These are phyloP conservation scores for Galerina sulciceps DNA, from an alignment of 768 basidiomycete genomes.

Conservation along the genomic window DNA sequence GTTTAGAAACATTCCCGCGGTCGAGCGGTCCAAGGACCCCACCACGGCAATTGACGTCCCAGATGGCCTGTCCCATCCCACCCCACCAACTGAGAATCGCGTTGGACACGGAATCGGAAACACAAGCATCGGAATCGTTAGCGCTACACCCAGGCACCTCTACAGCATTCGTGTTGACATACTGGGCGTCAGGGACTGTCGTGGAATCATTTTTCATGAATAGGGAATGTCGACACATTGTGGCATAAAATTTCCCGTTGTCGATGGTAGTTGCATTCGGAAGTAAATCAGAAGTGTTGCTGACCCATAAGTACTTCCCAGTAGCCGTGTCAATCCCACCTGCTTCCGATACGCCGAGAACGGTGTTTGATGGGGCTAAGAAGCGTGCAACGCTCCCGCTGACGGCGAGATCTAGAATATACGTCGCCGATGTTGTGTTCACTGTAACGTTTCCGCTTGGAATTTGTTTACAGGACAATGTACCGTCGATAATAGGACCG, in stretches of 20 bases:
- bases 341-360: too few species aligned
- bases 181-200: neutral
- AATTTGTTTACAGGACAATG: too few species aligned
- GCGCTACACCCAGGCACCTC: conserved; percentile 14
- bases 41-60: conserved; percentile 19
- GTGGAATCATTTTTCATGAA: neutral
- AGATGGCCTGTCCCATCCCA: conserved; percentile 17
- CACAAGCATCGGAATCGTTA: conserved; percentile 10
- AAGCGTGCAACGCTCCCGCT: neutral
- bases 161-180: neutral
- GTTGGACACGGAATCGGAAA: conserved; percentile 22
- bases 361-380: too few species aligned
- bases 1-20: neutral
- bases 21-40: conserved; percentile 21
- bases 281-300: too few species aligned
- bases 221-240: too few species aligned
- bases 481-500: too few species aligned
- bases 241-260: neutral
- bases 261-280: too few species aligned
- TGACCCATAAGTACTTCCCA: too few species aligned
- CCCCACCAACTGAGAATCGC: conserved; percentile 25
- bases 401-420: neutral
- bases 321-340: too few species aligned
- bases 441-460: too few species aligned
- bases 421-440: too few species aligned